These are phyloP conservation scores for Moesziomyces aphidis DNA, from an alignment of 1,284 basidiomycete species.

Conservation along the genomic window DNA sequence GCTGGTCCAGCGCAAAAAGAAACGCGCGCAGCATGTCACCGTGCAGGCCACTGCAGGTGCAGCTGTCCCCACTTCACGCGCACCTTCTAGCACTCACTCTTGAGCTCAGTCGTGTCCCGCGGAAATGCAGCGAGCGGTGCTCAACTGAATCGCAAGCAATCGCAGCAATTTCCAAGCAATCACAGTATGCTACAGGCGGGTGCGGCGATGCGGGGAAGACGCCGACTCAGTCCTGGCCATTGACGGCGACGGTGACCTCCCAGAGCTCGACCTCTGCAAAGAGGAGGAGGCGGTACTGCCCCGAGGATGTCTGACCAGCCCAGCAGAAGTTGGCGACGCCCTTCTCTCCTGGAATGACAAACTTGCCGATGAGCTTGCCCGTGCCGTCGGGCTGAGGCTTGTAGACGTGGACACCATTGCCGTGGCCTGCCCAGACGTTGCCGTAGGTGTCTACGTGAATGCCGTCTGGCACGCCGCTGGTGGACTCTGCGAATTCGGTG, in stretches of 20 bases:
- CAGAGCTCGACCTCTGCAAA: constrained; percentile 55
- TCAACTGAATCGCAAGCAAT: no score
- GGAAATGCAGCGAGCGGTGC: no score
- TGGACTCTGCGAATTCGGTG: constrained; percentile 27
- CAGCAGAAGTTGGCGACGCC: constrained; percentile 56
- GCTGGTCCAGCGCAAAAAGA: neutral
- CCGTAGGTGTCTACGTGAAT: constrained; percentile 42
- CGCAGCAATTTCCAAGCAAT: no score
- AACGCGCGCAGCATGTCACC: constrained; percentile 7
- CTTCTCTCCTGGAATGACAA: constrained; percentile 39
- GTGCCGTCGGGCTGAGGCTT: constrained; percentile 25
- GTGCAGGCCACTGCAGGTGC: neutral
- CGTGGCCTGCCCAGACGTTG: constrained; percentile 51
- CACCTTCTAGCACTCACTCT: no score
- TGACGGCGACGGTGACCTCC: constrained; percentile 38
- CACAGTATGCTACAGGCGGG: no score
- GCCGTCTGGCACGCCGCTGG: constrained; percentile 42
- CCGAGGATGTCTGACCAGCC: constrained; percentile 30
- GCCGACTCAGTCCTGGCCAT: constrained; percentile 27
- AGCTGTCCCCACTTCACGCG: no score
- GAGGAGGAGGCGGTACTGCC: constrained; percentile 37
- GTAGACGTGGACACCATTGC: constrained; percentile 51
- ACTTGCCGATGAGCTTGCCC: constrained; percentile 48
- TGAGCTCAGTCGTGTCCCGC: no score
- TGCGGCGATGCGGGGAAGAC: neutral